A percentile compares a stretch with the other conserved stretches of the same genome.
phyloP scores from a whole-genome alignment of 257 asterid species.

The Solanum dulcamara region DNA sequence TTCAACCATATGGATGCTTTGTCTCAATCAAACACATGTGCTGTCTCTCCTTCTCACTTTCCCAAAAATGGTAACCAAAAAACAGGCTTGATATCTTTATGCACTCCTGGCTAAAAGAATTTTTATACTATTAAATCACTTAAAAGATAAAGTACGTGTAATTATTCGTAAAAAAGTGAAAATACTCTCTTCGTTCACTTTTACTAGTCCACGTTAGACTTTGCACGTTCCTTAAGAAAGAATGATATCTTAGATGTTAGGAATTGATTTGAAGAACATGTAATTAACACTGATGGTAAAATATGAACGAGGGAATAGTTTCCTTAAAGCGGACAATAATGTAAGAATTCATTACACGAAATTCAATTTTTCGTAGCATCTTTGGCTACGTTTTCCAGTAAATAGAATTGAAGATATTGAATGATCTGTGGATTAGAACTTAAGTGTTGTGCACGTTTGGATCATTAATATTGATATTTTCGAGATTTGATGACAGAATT shows the following conservation, averaged over 20 bases:
- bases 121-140: background rate
- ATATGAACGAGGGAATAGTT: background rate
- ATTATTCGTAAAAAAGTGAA: background rate
- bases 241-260: background rate
- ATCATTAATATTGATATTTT: background rate
- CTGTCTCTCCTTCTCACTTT: background rate
- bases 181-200: too few species aligned
- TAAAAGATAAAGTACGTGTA: background rate
- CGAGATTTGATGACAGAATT: background rate
- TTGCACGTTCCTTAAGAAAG: background rate
- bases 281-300: too few species aligned
- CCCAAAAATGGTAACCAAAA: slow-evolving; percentile 9
- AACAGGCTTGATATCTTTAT: background rate
- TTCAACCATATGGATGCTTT: slow-evolving; percentile 22
- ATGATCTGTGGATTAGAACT: background rate
- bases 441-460: background rate
- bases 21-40: slow-evolving; percentile 13
- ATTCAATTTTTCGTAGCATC: background rate
- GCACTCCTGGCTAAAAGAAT: background rate
- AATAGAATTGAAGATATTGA: background rate
- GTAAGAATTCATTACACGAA: background rate
- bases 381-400: background rate
- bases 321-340: too few species aligned
- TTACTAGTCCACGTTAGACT: background rate
- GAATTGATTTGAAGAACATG: too few species aligned